A percentile compares a stretch with the other conserved stretches of the same genome.
These are phyloP conservation scores for Serpula lacrymans DNA, from an alignment of 768 basidiomycete genomes.

Conservation along the genomic window DNA sequence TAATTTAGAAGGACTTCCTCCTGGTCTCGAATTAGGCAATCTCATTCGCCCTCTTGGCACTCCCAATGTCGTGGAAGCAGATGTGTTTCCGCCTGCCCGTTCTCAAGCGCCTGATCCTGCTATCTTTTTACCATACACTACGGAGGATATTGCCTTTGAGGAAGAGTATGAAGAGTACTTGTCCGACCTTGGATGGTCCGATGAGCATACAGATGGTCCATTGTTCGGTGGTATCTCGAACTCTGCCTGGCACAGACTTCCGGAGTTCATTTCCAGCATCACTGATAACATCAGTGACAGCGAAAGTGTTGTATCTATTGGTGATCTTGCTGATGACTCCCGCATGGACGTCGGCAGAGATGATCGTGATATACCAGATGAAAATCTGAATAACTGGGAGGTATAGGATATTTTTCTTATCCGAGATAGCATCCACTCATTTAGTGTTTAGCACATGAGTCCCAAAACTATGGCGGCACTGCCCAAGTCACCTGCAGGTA, in stretches of 20 bases:
- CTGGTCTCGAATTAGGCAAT: slow-evolving; percentile 70
- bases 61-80: slow-evolving; percentile 75
- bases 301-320: slow-evolving; percentile 89
- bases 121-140: slow-evolving; percentile 85
- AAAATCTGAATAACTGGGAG: slow-evolving; percentile 96
- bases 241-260: slow-evolving; percentile 83
- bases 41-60: slow-evolving; percentile 75
- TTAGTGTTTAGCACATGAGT: slow-evolving; percentile 79
- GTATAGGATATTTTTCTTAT: slow-evolving; percentile 39
- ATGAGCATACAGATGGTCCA: slow-evolving; percentile 46
- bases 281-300: slow-evolving; percentile 90
- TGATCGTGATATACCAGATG: slow-evolving; percentile 61
- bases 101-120: slow-evolving; percentile 81
- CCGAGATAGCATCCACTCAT: slow-evolving; percentile 1
- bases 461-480: slow-evolving; percentile 92
- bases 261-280: slow-evolving; percentile 74
- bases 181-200: slow-evolving; percentile 78
- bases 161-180: slow-evolving; percentile 97
- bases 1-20: slow-evolving; percentile 71
- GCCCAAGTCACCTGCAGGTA: slow-evolving; percentile 85
- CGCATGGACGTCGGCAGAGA: slow-evolving; percentile 61
- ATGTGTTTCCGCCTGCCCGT: slow-evolving; percentile 93
- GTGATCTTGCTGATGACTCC: slow-evolving; percentile 80
- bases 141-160: slow-evolving; percentile 92
- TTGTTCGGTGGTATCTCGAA: slow-evolving; percentile 29